Evolutionary conservation across 2,329 filamentous ascomycete genomes (phyloP).

Genomic region (Escovopsis sp.): DNA sequence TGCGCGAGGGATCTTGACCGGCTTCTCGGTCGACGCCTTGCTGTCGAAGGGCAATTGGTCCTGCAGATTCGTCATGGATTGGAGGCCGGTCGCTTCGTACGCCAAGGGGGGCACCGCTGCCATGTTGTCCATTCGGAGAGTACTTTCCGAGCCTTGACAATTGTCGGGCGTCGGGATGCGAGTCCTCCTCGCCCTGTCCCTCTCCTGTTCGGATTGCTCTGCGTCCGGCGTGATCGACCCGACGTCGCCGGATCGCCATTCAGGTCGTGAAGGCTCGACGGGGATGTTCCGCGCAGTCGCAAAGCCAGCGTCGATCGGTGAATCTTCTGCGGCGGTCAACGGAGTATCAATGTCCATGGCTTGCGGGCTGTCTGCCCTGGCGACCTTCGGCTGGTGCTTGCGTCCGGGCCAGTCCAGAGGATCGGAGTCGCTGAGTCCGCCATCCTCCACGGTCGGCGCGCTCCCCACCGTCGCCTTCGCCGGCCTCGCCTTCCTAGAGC

Average conservation of each 20-base stretch:
- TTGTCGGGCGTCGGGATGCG: slow-evolving; percentile 16
- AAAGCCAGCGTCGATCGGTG: slow-evolving; percentile 6
- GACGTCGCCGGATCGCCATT: slow-evolving; percentile 40
- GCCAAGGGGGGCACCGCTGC: slow-evolving; percentile 40
- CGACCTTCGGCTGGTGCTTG: slow-evolving; percentile 15
- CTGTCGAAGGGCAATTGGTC: slow-evolving; percentile 42
- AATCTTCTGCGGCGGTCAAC: slow-evolving; percentile 13
- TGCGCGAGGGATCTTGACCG: slow-evolving; percentile 19
- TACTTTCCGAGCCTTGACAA: slow-evolving; percentile 37
- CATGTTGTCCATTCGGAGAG: slow-evolving; percentile 37
- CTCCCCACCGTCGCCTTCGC: slow-evolving; percentile 33
- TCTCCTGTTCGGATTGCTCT: slow-evolving; percentile 6
- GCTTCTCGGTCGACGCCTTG: slow-evolving; percentile 27
- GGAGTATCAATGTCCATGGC: slow-evolving; percentile 53
- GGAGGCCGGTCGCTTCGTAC: slow-evolving; percentile 30
- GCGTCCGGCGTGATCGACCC: slow-evolving; percentile 10
- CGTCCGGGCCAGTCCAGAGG: slow-evolving; percentile 19
- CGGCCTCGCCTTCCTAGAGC: slow-evolving; percentile 45
- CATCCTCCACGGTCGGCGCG: slow-evolving; percentile 32
- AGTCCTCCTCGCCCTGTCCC: slow-evolving; percentile 8
- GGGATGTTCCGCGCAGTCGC: slow-evolving; percentile 34
- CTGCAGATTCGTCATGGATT: slow-evolving; percentile 39
- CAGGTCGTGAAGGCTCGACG: slow-evolving; percentile 41
- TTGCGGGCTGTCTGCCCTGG: slow-evolving; percentile 30
- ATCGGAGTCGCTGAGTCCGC: slow-evolving; percentile 24